Evolutionary conservation across 805 yeast species (phyloP).

Genomic region (Dipodascus albidus): DNA sequence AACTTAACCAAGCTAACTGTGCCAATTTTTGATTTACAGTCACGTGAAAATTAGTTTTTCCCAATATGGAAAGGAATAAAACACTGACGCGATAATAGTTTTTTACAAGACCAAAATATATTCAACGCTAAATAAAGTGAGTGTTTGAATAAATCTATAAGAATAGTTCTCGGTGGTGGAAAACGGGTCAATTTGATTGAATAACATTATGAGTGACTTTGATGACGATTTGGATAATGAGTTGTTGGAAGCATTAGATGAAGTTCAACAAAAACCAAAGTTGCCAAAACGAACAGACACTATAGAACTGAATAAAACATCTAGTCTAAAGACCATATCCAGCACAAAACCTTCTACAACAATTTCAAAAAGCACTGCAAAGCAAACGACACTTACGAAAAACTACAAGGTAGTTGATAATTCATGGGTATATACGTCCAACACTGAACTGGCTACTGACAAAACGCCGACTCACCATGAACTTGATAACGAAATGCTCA

Average conservation of each 20-base stretch:
- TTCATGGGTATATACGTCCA: conserved; percentile 1
- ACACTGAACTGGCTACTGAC: neutral
- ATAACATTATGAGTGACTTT: neutral
- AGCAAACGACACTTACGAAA: neutral
- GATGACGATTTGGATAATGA: neutral
- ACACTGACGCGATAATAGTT: neutral
- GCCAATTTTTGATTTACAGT: neutral
- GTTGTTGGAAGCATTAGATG: neutral
- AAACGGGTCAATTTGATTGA: too few species aligned
- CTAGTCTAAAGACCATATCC: neutral
- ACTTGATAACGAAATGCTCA: conserved; percentile 29
- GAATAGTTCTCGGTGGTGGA: too few species aligned
- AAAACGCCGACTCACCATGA: conserved; percentile 38
- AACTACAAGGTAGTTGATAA: neutral
- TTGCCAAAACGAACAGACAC: neutral
- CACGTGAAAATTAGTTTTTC: neutral
- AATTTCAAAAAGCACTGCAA: neutral
- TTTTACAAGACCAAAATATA: too few species aligned
- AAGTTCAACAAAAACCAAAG: neutral
- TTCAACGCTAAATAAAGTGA: too few species aligned
- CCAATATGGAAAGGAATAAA: neutral
- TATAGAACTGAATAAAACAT: neutral
- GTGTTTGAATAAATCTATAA: too few species aligned
- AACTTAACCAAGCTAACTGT: too few species aligned
- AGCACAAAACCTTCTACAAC: neutral